Conservation (phyloP, 2,329 filamentous ascomycete genomes). For the Plenodomus biglobosus region DNA sequence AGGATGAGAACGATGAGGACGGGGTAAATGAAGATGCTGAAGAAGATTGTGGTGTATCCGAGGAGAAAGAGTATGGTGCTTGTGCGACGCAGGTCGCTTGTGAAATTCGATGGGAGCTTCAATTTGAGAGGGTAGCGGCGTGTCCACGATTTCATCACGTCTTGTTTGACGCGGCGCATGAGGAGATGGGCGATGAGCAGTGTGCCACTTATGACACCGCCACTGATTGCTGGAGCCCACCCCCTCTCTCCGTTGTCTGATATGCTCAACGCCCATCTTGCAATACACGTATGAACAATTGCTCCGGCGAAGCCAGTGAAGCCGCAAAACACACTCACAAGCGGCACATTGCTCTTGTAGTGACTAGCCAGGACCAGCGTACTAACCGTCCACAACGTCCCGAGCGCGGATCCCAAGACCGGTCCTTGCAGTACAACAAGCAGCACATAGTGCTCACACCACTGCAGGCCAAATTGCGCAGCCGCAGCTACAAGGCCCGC, state of each 20-base stretch:
- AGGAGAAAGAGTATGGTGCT: conserved; percentile 4
- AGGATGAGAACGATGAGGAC: conserved; percentile 12
- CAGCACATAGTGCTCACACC: not conserved
- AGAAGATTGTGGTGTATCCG: conserved; percentile 9
- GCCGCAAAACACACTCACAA: conserved; percentile 39
- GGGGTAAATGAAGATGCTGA: conserved; percentile 13
- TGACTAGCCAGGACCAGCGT: conserved; percentile 21
- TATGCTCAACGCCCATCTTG: conserved; percentile 1
- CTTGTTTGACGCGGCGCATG: conserved; percentile 1
- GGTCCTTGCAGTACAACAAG: conserved; percentile 14
- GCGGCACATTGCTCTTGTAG: conserved; percentile 27
- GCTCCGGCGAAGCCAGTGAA: conserved; percentile 20
- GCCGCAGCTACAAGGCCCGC: not conserved
- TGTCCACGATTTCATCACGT: not conserved
- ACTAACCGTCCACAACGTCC: conserved; percentile 13
- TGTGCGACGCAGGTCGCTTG: conserved; percentile 1
- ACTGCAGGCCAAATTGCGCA: not conserved
- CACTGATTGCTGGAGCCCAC: not conserved
- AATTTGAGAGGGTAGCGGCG: not conserved
- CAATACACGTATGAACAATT: conserved; percentile 11
- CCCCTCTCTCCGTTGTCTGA: not conserved
- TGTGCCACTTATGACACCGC: conserved; percentile 7
- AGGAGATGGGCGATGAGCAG: conserved; percentile 9
- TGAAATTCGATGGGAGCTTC: not conserved
- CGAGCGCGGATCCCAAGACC: conserved; percentile 17